Evolutionary conservation across 2,329 filamentous ascomycete species (phyloP).

Genomic region (Chaetomiaceae sp.): DNA sequence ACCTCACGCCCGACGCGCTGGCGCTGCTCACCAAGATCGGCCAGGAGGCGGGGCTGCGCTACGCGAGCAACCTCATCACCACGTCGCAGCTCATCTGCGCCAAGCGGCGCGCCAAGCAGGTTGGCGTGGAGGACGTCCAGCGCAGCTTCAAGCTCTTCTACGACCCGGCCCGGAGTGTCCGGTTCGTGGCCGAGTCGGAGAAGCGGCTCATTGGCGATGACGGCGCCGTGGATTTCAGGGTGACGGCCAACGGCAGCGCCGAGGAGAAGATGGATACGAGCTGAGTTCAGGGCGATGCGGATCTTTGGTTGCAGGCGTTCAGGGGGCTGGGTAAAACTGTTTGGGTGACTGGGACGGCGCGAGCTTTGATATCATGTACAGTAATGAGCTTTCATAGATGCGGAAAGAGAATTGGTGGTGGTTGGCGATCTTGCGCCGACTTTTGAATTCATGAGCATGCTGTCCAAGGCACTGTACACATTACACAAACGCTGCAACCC

Average conservation of each 20-base stretch:
- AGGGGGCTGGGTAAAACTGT: slow-evolving; percentile 22
- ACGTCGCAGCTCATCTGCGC: slow-evolving; percentile 83
- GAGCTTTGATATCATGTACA: slow-evolving; percentile 15
- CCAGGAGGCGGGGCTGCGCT: slow-evolving; percentile 83
- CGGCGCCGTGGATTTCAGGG: slow-evolving; percentile 69
- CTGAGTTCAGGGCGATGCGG: slow-evolving; percentile 7
- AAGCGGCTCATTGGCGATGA: slow-evolving; percentile 88
- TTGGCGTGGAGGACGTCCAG: slow-evolving; percentile 84
- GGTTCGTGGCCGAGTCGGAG: slow-evolving; percentile 86
- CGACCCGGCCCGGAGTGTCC: slow-evolving; percentile 80
- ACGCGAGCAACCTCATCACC: slow-evolving; percentile 96
- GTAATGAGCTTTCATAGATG: slow-evolving; percentile 14
- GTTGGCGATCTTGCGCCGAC: slow-evolving; percentile 1
- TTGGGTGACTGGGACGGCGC: slow-evolving; percentile 11
- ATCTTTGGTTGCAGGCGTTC: slow-evolving; percentile 22
- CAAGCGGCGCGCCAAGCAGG: slow-evolving; percentile 80
- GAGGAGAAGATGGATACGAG: slow-evolving; percentile 31
- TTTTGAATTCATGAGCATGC: neutral
- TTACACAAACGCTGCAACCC: slow-evolving; percentile 27
- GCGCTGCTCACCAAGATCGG: slow-evolving; percentile 94
- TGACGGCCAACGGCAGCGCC: slow-evolving; percentile 44
- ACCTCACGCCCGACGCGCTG: slow-evolving; percentile 82
- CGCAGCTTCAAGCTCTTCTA: slow-evolving; percentile 93
- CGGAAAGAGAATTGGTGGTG: slow-evolving; percentile 4
- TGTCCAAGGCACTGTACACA: neutral